Evolutionary conservation across 345 rosid genomes (phyloP), one percentile per base, ranked within the genome.

Genomic region (Geranium rotundifolium): DNA sequence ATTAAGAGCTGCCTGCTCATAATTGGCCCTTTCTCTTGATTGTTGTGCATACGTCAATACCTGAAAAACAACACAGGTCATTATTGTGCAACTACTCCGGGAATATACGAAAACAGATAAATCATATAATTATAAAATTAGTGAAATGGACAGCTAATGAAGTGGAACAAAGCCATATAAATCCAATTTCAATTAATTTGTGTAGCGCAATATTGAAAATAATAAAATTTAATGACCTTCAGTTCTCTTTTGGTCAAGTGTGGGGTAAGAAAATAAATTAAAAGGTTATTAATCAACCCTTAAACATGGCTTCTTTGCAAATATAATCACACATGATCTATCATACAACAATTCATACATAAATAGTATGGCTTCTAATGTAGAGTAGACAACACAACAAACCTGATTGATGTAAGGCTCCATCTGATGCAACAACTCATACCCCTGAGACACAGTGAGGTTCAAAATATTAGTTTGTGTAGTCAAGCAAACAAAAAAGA

Each of bases 321-420:
- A 41, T 5, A 41, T 12, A 41, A 1, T 9, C 12, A 6, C 14
- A 41, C 14, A 12, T 41, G 50, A 1, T 13, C 14, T 41, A 13
- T 12, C 50, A 41, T 41, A 9, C 50, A 41, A 41, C 14, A 41
- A 41, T 41, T 6, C 50, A 41, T 41, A 41, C 14, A 41, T 12
- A 64, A 64, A 23, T 29, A 19, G 56, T 27, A 8, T 16, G 7
- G 18, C 39, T 27, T 20, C 23, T 34, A 20, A 17, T 16, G n/a
- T 16, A 2, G 52, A 16, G 49, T 37, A 1, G 52, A 34, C 46
- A 46, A 17, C 12, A 62, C 17, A 61, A 49, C 67, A 52, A 54
- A 90, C 99, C 99, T 93, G 99, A 74, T 82, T 85, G 63, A 90
- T 88, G 66, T 90, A 93, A 30, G 99, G 99, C 75, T 93, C 99